Evolutionary conservation across 257 asterid genomes (phyloP).

Genomic region (Verbascum thapsus): DNA sequence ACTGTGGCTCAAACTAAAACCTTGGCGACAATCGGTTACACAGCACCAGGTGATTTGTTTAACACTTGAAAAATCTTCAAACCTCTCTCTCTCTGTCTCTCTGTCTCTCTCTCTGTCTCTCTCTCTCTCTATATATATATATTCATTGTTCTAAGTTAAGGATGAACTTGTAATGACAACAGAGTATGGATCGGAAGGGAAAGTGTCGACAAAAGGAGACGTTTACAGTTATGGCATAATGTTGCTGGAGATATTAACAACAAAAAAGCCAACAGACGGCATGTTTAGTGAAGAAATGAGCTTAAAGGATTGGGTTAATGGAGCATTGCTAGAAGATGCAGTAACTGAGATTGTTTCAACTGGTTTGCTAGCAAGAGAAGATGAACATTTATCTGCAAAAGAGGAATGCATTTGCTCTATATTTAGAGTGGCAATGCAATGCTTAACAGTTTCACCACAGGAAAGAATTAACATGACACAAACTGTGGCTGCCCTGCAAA

Average conservation of each 20-base stretch:
- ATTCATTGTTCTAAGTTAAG: background rate
- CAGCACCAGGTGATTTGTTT: conserved; percentile 37
- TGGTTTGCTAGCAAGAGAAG: conserved; percentile 26
- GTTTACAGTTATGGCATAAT: conserved; percentile 40
- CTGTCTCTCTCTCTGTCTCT: too few relatives aligned
- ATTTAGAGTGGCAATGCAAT: conserved; percentile 32
- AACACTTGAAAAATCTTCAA: too few relatives aligned
- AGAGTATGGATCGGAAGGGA: conserved; percentile 43
- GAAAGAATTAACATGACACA: conserved; percentile 38
- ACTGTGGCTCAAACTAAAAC: conserved; percentile 32
- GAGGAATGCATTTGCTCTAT: conserved; percentile 30
- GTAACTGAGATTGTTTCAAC: conserved; percentile 29
- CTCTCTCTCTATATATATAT: too few relatives aligned
- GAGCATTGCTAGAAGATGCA: conserved; percentile 6
- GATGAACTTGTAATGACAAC: too few relatives aligned
- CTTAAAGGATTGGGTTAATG: too few relatives aligned
- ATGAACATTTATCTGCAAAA: conserved; percentile 12
- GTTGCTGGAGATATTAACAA: conserved; percentile 38
- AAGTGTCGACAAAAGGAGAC: conserved; percentile 39
- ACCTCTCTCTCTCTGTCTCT: too few relatives aligned
- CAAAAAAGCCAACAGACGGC: conserved; percentile 37
- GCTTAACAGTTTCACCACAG: conserved; percentile 32
- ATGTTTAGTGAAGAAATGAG: too few relatives aligned
- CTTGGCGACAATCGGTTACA: conserved; percentile 36
- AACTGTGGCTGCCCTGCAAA: conserved; percentile 26